Base-by-base conservation (phyloP, 495 filamentous ascomycete genomes). In the Talaromyces wortmannii region DNA sequence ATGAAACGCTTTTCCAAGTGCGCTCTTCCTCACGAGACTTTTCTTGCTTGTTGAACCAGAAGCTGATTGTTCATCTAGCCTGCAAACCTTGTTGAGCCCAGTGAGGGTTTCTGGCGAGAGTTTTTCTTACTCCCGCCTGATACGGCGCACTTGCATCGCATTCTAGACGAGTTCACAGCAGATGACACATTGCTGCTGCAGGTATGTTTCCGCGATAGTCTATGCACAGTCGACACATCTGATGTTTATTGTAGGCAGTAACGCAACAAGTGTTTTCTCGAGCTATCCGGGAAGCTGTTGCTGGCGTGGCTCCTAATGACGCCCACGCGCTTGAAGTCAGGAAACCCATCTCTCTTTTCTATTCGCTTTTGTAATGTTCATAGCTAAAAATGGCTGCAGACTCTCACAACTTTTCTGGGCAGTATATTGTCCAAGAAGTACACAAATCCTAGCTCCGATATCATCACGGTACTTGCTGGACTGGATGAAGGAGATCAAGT, bases 101-200 rank as follows among this genome's bases (percentile, higher is more conserved):
- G 87, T 0, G 90, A 96, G 57, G 94, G 91, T 7, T 99, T 97
- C 72, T 99, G 94, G 95, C 80, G 83, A 52, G 92, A 97, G 71
- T 90, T 97, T 72, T 98, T 97, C 71, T 77, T 97, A 43, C 78
- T 96, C 48, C 80, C 80, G 49, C 92, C 94, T 31, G 87, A 96
- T 65, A 77, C 80, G 42, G 66, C 74, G 1, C 78, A 82, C 50
- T 70, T 98, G 53, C 80, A 79, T 58, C 70, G 70, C 42, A 78
- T 92, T 40, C 77, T 98, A 45, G 80, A 84, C 29, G 68, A 77
- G 10, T 73, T 92, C 46, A 79, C 77, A 50, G 76, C 89, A 10
- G 87, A 89, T 58, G 89, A 95, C 55, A 69, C 92, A 16, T 74
- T 97, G 31, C 81, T 85, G 56, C 64, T 89, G 15, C 88, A 92